Evolutionary conservation across 306 rosid species (phyloP).

Genomic region (Begonia fuchsioides): DNA sequence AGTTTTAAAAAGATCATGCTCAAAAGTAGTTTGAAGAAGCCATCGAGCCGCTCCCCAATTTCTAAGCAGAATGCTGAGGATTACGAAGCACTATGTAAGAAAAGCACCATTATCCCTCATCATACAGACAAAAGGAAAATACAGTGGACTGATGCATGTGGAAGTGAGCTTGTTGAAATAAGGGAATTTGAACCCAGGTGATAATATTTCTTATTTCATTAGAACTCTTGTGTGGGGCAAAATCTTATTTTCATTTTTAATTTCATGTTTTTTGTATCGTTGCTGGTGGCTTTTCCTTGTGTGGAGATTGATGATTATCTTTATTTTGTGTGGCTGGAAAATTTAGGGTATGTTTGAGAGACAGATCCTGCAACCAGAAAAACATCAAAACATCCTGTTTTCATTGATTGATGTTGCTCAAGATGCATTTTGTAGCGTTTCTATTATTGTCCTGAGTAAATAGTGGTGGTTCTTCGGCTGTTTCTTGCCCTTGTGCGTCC

Average conservation of each 20-base stretch:
- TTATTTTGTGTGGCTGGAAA: background rate
- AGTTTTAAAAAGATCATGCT: slow-evolving; percentile 35
- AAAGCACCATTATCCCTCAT: slow-evolving; percentile 23
- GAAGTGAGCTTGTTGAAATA: slow-evolving; percentile 69
- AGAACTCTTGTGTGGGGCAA: background rate
- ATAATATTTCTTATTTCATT: background rate
- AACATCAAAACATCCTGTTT: too few relatives aligned
- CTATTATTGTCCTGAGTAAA: too few relatives aligned
- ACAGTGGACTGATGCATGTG: slow-evolving; percentile 91
- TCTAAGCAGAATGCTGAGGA: slow-evolving; percentile 32
- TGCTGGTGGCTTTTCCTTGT: background rate
- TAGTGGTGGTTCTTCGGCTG: too few relatives aligned
- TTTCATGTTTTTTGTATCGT: background rate
- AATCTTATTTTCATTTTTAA: background rate
- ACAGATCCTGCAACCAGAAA: too few relatives aligned
- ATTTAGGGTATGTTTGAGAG: too few relatives aligned
- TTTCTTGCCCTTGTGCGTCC: too few relatives aligned
- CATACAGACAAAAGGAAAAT: slow-evolving; percentile 59
- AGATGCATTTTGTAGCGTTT: too few relatives aligned
- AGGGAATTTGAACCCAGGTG: slow-evolving; percentile 96
- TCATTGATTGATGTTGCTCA: too few relatives aligned
- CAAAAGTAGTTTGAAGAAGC: slow-evolving; percentile 75
- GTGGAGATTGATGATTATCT: background rate
- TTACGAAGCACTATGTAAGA: slow-evolving; percentile 23
- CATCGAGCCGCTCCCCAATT: slow-evolving; percentile 22